phyloP scores from a whole-genome alignment of 495 filamentous ascomycete species.

The Darksidea phi region DNA sequence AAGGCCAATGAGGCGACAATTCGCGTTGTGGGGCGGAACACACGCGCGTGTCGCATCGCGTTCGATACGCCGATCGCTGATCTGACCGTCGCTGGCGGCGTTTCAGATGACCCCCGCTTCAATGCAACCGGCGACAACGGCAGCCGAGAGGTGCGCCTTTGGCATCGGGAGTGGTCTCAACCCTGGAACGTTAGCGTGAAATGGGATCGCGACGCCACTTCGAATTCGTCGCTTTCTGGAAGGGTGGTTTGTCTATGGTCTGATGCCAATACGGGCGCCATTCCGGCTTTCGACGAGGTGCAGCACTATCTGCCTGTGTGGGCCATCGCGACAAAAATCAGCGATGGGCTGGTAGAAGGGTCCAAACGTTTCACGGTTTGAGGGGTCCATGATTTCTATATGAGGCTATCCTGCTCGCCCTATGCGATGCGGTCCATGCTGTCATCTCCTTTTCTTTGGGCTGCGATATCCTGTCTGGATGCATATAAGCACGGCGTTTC shows the following conservation, averaged over 20 bases:
- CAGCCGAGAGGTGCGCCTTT: constrained; percentile 60
- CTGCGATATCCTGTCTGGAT: constrained; percentile 19
- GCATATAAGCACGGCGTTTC: constrained; percentile 27
- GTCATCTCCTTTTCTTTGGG: constrained; percentile 9
- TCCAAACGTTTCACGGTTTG: constrained; percentile 53
- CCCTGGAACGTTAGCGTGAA: constrained; percentile 74
- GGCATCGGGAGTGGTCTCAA: constrained; percentile 71
- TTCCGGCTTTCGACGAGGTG: constrained; percentile 85
- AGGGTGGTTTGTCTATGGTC: constrained; percentile 82
- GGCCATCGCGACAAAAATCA: constrained; percentile 70
- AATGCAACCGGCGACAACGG: constrained; percentile 54
- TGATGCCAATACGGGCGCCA: constrained; percentile 72
- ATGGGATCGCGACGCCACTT: constrained; percentile 52
- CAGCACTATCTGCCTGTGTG: constrained; percentile 72
- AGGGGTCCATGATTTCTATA: constrained; percentile 40
- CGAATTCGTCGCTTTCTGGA: constrained; percentile 59
- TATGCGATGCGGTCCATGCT: constrained; percentile 19
- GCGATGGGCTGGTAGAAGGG: constrained; percentile 81
- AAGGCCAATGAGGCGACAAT: constrained; percentile 51
- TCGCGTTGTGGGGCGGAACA: constrained; percentile 62
- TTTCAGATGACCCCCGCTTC: constrained; percentile 54
- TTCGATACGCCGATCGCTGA: constrained; percentile 62
- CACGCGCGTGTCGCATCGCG: constrained; percentile 65
- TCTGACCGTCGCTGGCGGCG: constrained; percentile 60
- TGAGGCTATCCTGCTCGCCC: constrained; percentile 23